These are phyloP conservation scores for Casuarina cunninghamiana DNA, from an alignment of 306 rosid genomes.

Conservation along the genomic window DNA sequence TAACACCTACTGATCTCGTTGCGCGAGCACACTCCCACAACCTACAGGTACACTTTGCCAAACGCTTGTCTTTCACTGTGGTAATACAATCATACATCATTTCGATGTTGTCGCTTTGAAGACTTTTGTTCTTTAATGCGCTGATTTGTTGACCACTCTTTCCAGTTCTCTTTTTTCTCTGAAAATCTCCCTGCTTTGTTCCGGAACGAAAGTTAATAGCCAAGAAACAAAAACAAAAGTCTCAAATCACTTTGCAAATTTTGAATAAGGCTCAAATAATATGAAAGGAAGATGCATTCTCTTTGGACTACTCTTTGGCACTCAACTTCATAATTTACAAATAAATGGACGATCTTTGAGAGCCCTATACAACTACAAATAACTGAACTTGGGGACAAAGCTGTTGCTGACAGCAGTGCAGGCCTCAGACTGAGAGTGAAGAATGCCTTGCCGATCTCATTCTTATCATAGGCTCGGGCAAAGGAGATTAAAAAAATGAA, in stretches of 20 bases:
- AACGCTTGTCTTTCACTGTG: constrained; percentile 7
- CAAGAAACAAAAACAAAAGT: neutral
- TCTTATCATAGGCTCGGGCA: neutral
- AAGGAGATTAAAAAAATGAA: neutral
- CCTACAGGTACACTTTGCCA: constrained; percentile 59
- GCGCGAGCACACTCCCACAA: constrained; percentile 75
- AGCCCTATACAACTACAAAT: too few relatives aligned
- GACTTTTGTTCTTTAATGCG: neutral
- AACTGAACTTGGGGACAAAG: neutral
- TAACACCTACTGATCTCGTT: constrained; percentile 67
- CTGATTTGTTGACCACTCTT: neutral
- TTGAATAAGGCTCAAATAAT: neutral
- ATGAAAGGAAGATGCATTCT: neutral
- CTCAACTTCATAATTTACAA: neutral
- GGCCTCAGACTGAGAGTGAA: neutral
- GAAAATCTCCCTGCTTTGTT: neutral
- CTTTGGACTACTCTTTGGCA: neutral
- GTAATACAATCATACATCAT: neutral
- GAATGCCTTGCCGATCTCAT: neutral
- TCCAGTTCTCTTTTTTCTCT: neutral
- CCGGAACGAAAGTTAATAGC: neutral
- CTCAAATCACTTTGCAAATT: neutral
- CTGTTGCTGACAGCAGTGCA: constrained; percentile 1
- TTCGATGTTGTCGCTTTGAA: neutral
- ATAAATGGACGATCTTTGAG: neutral